Percentiles rank a stretch among this genome's conserved stretches.
These are phyloP conservation scores for Yueomyces sp. DNA, from an alignment of 805 yeast species.

Conservation along the genomic window DNA sequence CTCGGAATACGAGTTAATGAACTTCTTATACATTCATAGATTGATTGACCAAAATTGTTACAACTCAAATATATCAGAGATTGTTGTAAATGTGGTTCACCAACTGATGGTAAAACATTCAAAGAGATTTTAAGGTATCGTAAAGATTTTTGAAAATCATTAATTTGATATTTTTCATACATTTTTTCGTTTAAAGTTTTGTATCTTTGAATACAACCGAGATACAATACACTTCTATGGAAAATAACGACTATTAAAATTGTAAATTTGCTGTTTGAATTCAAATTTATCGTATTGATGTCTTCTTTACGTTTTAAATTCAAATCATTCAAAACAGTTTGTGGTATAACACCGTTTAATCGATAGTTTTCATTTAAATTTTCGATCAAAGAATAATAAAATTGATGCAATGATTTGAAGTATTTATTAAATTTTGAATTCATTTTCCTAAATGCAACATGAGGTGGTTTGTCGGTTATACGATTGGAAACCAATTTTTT, in stretches of 20 bases:
- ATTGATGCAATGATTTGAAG: slow-evolving; percentile 32
- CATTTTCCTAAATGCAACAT: slow-evolving; percentile 45
- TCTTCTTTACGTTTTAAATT: slow-evolving; percentile 1
- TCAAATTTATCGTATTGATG: background rate
- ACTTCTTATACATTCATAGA: slow-evolving; percentile 31
- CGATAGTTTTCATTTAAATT: slow-evolving; percentile 4
- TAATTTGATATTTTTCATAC: slow-evolving; percentile 24
- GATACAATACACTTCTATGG: slow-evolving; percentile 26
- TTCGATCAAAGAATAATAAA: slow-evolving; percentile 32
- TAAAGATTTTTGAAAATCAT: slow-evolving; percentile 32
- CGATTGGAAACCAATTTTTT: slow-evolving; percentile 7
- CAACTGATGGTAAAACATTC: slow-evolving; percentile 48
- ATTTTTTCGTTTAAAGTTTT: slow-evolving; percentile 35
- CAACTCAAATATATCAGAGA: slow-evolving; percentile 17
- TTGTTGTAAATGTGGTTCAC: slow-evolving; percentile 35
- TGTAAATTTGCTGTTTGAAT: slow-evolving; percentile 4
- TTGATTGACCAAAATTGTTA: slow-evolving; percentile 12
- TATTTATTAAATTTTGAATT: slow-evolving; percentile 39
- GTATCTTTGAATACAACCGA: slow-evolving; percentile 50
- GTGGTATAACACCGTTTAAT: slow-evolving; percentile 5
- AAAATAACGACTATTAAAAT: slow-evolving; percentile 6
- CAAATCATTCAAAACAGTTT: slow-evolving; percentile 1
- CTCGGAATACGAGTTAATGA: slow-evolving; percentile 39
- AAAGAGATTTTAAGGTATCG: slow-evolving; percentile 40
- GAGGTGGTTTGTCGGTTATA: slow-evolving; percentile 12